Evolutionary conservation across 148 eudicot species (phyloP).

Genomic region (Mesembryanthemum crystallinum): DNA sequence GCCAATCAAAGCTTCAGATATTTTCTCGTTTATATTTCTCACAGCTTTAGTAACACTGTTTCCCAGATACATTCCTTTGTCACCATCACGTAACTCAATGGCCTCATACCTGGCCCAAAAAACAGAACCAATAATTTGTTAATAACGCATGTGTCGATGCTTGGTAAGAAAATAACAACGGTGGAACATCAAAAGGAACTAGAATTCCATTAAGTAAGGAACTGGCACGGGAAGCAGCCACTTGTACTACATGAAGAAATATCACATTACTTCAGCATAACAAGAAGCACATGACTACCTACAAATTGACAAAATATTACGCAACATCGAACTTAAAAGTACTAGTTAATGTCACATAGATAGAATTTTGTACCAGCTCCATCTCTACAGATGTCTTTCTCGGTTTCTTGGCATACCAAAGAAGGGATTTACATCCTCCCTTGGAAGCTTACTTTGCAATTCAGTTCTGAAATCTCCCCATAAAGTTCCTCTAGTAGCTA

Average conservation of each 20-base stretch:
- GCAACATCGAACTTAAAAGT: too few species aligned
- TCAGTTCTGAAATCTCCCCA: not conserved
- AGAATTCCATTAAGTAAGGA: too few species aligned
- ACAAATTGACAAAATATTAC: not conserved
- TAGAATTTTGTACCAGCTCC: too few species aligned
- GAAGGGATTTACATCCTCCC: not conserved
- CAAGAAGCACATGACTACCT: not conserved
- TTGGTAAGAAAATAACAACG: not conserved
- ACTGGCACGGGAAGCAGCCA: not conserved
- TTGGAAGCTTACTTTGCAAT: not conserved
- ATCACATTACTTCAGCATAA: not conserved
- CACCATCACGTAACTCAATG: conserved; percentile 89
- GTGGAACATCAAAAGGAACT: not conserved
- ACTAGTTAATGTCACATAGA: too few species aligned
- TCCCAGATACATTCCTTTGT: conserved; percentile 75
- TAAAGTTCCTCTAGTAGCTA: not conserved
- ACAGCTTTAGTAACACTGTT: conserved; percentile 85
- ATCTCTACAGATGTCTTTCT: too few species aligned
- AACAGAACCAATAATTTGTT: conserved; percentile 4
- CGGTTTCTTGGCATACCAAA: not conserved
- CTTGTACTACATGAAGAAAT: not conserved
- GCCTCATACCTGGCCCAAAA: conserved; percentile 78
- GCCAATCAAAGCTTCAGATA: conserved; percentile 94
- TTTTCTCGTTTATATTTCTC: conserved; percentile 82
- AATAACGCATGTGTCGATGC: not conserved